Evolutionary conservation across 768 basidiomycete genomes (phyloP).

Genomic region (Boletus vinaceobasis): DNA sequence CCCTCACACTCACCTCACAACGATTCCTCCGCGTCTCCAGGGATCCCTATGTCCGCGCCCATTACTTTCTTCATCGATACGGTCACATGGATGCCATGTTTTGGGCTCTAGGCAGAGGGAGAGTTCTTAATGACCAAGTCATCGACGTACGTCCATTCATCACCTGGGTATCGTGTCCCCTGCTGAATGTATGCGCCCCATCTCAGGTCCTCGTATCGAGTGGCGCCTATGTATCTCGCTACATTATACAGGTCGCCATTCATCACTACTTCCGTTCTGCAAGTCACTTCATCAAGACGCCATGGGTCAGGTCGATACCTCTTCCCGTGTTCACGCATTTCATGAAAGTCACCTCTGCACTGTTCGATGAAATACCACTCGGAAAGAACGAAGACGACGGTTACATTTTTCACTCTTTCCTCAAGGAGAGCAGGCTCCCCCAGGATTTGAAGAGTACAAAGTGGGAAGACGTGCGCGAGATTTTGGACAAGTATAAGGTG

Average conservation of each 20-base stretch:
- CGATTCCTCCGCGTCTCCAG: constrained; percentile 61
- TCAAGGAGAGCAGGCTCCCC: constrained; percentile 69
- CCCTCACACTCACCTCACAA: constrained; percentile 54
- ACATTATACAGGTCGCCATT: constrained; percentile 72
- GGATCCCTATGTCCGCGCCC: constrained; percentile 73
- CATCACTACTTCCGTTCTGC: constrained; percentile 77
- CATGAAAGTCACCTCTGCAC: constrained; percentile 52
- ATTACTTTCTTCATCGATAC: constrained; percentile 74
- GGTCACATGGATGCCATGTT: constrained; percentile 69
- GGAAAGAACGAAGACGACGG: constrained; percentile 79
- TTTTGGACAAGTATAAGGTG: constrained; percentile 70
- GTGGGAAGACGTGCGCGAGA: constrained; percentile 63
- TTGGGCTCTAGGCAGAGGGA: constrained; percentile 71
- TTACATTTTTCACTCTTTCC: constrained; percentile 55
- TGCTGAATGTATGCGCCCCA: constrained; percentile 27
- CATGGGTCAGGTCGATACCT: constrained; percentile 67
- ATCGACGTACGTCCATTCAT: constrained; percentile 55
- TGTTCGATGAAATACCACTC: constrained; percentile 63
- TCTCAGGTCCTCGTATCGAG: constrained; percentile 66
- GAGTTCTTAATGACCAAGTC: constrained; percentile 58
- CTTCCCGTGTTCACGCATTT: constrained; percentile 63
- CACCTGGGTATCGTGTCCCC: constrained; percentile 17
- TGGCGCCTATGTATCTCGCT: constrained; percentile 76
- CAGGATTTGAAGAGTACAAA: constrained; percentile 52
- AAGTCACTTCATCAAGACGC: constrained; percentile 69